These are phyloP conservation scores for Globisporangium cystogenes DNA, from an alignment of 352 stramenopile genomes.

Conservation along the genomic window DNA sequence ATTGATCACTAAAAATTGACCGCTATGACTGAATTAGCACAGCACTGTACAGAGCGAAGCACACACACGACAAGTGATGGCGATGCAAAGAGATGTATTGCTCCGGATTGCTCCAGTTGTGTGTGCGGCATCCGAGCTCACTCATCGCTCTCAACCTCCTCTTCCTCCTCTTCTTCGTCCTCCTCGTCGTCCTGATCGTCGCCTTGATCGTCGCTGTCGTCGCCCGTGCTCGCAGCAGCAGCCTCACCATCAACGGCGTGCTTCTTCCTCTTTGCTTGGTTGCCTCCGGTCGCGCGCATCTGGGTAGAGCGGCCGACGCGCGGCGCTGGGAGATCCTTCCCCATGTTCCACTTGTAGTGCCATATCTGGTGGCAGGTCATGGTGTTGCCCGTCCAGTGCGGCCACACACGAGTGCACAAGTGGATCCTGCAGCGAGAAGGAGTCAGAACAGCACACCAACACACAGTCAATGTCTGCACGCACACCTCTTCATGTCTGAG, in stretches of 20 bases:
- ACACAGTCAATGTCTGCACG: not conserved
- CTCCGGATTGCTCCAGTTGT: too few species aligned
- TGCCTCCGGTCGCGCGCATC: not conserved
- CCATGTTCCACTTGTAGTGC: not conserved
- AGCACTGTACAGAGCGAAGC: too few species aligned
- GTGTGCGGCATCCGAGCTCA: too few species aligned
- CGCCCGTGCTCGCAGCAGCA: too few species aligned
- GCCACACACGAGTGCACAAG: not conserved
- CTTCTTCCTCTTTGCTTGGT: not conserved
- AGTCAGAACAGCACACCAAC: not conserved
- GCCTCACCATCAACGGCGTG: too few species aligned
- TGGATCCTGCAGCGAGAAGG: not conserved
- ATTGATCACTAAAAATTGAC: too few species aligned
- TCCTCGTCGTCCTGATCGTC: not conserved
- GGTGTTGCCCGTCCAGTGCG: not conserved
- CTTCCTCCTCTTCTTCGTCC: not conserved
- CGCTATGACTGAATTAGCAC: too few species aligned
- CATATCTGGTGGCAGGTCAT: slow-evolving; percentile 1
- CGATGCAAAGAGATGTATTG: too few species aligned
- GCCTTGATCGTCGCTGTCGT: not conserved
- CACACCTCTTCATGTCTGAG: not conserved
- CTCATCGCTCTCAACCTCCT: too few species aligned
- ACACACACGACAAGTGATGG: too few species aligned
- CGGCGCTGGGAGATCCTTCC: not conserved
- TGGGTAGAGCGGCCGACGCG: not conserved